Evolutionary conservation across 768 basidiomycete species (phyloP).

Genomic region (Hericium alpestre): DNA sequence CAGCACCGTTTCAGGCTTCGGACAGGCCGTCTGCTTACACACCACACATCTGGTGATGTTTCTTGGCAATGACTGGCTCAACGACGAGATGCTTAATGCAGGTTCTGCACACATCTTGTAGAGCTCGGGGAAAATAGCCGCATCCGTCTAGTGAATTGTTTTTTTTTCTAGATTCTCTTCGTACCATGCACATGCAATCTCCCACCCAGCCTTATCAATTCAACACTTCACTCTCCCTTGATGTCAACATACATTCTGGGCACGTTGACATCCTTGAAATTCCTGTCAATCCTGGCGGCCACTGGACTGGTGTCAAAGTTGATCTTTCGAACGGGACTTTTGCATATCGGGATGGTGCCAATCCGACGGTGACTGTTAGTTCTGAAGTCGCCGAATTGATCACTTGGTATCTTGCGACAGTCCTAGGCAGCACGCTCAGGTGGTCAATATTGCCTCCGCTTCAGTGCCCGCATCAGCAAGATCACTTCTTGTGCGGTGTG

Average conservation of each 20-base stretch:
- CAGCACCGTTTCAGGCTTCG: background rate
- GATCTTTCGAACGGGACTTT: background rate
- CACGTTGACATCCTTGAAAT: slow-evolving; percentile 1
- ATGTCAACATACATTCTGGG: background rate
- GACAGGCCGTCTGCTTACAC: background rate
- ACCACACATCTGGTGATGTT: background rate
- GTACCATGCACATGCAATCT: background rate
- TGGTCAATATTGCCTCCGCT: background rate
- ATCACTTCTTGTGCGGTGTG: background rate
- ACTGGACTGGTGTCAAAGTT: slow-evolving; percentile 4
- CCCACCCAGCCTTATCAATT: too few relatives aligned
- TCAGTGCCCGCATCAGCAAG: background rate
- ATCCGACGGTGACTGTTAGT: background rate
- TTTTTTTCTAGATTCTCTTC: background rate
- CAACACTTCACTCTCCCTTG: background rate
- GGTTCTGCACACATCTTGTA: background rate
- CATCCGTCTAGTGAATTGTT: background rate
- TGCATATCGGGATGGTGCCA: slow-evolving; percentile 4
- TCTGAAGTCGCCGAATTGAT: background rate
- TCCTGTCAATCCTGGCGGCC: slow-evolving; percentile 1
- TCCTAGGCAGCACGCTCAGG: background rate
- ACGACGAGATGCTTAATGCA: slow-evolving; percentile 6
- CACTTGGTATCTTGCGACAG: background rate
- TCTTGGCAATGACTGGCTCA: slow-evolving; percentile 2
- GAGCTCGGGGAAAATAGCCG: background rate